Percentiles rank a stretch among this genome's conserved stretches.
These are phyloP conservation scores for Neoboletus subvelutipes DNA, from an alignment of 768 basidiomycete genomes.

Conservation along the genomic window DNA sequence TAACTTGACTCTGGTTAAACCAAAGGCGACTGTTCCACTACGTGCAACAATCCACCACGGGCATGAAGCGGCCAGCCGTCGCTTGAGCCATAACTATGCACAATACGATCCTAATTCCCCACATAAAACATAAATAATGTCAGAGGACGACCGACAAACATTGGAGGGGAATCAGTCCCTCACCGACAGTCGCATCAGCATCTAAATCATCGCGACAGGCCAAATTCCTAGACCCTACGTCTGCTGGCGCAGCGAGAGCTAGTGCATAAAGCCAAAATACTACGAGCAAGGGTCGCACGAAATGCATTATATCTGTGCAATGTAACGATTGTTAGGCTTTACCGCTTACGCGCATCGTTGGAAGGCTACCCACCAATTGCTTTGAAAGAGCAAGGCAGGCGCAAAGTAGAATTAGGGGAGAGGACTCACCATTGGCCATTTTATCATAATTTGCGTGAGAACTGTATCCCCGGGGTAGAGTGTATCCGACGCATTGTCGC, in stretches of 20 bases:
- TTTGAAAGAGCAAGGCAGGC: not conserved
- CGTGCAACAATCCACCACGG: not conserved
- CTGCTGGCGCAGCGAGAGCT: no score
- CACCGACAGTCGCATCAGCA: not conserved
- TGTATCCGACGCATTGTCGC: no score
- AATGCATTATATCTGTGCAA: slow-evolving; percentile 1
- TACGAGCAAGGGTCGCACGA: no score
- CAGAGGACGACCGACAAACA: not conserved
- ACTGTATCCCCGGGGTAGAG: not conserved
- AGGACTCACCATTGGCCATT: not conserved
- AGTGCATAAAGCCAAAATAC: no score
- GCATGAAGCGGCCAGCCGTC: not conserved
- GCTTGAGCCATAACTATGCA: not conserved
- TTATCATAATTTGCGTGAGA: not conserved
- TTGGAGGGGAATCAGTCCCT: not conserved
- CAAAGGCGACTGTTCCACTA: no score
- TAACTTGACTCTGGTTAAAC: no score
- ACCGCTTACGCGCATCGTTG: no score
- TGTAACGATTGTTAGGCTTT: no score
- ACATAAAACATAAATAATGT: not conserved
- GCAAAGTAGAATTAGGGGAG: no score
- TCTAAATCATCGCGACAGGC: not conserved
- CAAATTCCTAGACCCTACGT: not conserved
- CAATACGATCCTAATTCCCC: not conserved
- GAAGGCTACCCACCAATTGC: not conserved